Evolutionary conservation across 345 rosid genomes (phyloP).

Genomic region (Camelina neglecta): DNA sequence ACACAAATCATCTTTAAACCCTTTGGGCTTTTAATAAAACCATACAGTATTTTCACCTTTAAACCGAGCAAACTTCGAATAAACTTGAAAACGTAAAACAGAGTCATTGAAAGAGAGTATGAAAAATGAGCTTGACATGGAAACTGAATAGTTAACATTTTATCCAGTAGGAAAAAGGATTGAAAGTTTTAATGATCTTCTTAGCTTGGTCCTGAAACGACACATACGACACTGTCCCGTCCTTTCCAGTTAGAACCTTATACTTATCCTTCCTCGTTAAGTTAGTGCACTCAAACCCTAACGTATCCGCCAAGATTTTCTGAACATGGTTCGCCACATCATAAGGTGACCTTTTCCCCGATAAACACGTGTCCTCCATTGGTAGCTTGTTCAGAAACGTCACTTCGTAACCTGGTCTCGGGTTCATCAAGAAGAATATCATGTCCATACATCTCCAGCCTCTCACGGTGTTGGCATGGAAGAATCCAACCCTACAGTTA

Average conservation of each 20-base stretch:
- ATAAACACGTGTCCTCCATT: neutral
- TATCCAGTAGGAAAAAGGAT: neutral
- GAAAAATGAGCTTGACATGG: neutral
- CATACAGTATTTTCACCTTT: neutral
- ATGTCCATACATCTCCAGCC: slow-evolving; percentile 60
- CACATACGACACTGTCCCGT: neutral
- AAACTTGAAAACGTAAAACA: neutral
- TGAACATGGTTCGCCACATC: slow-evolving; percentile 67
- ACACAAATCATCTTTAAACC: too few relatives aligned
- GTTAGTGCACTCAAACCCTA: slow-evolving; percentile 84
- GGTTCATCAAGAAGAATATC: slow-evolving; percentile 88
- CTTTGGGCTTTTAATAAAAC: neutral
- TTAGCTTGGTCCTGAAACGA: neutral
- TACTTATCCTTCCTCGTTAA: slow-evolving; percentile 78
- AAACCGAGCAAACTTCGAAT: neutral
- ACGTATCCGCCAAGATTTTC: slow-evolving; percentile 63
- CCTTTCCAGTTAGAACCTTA: slow-evolving; percentile 53
- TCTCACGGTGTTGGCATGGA: slow-evolving; percentile 60
- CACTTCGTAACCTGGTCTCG: slow-evolving; percentile 68
- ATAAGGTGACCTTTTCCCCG: neutral
- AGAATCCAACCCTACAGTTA: slow-evolving; percentile 65
- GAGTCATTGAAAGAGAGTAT: neutral
- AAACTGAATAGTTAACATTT: neutral
- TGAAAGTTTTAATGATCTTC: neutral
- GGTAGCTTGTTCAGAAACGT: slow-evolving; percentile 78